Base-by-base conservation (phyloP, 306 rosid species). In the Castanea mollissima region DNA sequence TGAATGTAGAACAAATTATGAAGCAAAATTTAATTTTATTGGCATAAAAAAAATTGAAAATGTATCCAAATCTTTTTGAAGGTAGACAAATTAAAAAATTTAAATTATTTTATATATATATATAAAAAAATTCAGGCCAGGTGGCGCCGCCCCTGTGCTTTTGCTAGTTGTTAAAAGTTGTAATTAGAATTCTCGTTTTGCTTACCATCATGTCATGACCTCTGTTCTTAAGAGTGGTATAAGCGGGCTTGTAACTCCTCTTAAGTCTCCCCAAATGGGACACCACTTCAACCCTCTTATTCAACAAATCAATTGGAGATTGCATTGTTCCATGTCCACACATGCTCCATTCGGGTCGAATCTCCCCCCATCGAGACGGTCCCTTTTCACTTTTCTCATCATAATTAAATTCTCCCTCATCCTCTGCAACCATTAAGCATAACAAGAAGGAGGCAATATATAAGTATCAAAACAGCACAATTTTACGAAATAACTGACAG, bases 171-270 rank as follows among this genome's bases (percentile, higher is more conserved):
- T 41, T 32, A 5, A 32, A 32, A 32, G 35, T 32, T 32, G 35
- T 4, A 32, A 32, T 32, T 32, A 4, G 35, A 32, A 8, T 41
- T 41, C 49, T 41, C 11, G 11, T 16, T 69, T 72, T 76, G 27
- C 27, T 67, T 82, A 93, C 97, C 95, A 44, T 75, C 16, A 94
- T 85, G 77, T 92, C 97, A 77, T 90, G 96, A 11, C 96, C 97
- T 29, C 96, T 84, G 20, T 94, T 94, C 56, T 23, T 76, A 13
- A 94, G 84, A 81, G 87, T 89, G 71, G 97, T 96, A 81, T 85
- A 86, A 62, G 86, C 65, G 49, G 94, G 86, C 4, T 13, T 75
- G 79, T 92, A 94, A 35, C 60, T 77, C 15, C 81, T 76, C 2
- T 69, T 29, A 44, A 92, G 85, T 1, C 25, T 19, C 8, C 86